Conservation (phyloP, 768 basidiomycete genomes). For the Rhodotorula toruloides region DNA sequence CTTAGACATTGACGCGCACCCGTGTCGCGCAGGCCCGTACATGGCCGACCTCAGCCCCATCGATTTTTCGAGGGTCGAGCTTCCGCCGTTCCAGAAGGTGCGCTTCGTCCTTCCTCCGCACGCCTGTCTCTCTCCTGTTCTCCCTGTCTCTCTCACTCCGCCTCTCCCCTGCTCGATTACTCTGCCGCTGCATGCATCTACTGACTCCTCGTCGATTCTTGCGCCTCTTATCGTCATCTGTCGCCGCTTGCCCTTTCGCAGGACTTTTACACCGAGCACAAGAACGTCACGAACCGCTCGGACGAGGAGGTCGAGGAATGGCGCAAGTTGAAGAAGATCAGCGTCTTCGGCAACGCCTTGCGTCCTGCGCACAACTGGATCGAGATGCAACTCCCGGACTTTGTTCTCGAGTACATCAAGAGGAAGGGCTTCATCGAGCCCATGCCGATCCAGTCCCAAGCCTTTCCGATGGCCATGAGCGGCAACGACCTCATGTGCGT, state of each 20-base stretch:
- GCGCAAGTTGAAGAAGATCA: conserved; percentile 82
- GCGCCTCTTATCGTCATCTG: too few relatives aligned
- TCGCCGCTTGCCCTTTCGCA: too few relatives aligned
- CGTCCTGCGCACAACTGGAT: conserved; percentile 84
- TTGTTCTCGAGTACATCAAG: conserved; percentile 60
- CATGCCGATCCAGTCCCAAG: conserved; percentile 94
- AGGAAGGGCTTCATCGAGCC: conserved; percentile 72
- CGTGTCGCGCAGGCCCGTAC: neutral
- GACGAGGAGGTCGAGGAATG: conserved; percentile 65
- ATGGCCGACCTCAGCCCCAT: neutral
- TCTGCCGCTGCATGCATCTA: too few relatives aligned
- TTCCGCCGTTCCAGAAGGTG: too few relatives aligned
- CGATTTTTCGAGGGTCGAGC: neutral
- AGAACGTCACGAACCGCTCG: conserved; percentile 67
- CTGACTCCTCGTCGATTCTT: neutral
- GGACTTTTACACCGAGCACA: conserved; percentile 58
- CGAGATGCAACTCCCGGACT: conserved; percentile 49
- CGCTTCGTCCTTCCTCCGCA: too few relatives aligned
- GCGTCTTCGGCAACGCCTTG: conserved; percentile 71
- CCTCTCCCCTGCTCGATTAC: neutral
- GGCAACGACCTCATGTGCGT: conserved; percentile 88
- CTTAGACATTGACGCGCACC: neutral
- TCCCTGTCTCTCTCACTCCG: too few relatives aligned
- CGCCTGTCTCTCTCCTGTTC: too few relatives aligned
- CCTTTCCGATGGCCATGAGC: conserved; percentile 83